Percentiles rank a stretch among this genome's conserved stretches.
These are phyloP conservation scores for Periconia sp. DNA, from an alignment of 2,329 filamentous ascomycete species.

Conservation along the genomic window DNA sequence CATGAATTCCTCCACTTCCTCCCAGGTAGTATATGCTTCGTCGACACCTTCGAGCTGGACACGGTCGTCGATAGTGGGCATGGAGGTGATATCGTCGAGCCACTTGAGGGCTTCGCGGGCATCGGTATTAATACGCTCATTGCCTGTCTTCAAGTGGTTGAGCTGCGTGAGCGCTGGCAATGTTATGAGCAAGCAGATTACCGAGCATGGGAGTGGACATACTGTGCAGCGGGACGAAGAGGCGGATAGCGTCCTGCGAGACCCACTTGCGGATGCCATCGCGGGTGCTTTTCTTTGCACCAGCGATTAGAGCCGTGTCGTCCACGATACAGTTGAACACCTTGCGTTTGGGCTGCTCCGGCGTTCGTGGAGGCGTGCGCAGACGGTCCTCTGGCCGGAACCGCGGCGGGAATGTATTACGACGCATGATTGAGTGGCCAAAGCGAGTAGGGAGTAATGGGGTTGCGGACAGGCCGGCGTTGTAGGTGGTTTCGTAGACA, in stretches of 20 bases:
- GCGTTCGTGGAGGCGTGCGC: conserved; percentile 34
- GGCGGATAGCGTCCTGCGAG: conserved; percentile 54
- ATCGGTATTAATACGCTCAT: conserved; percentile 51
- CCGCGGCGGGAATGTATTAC: conserved; percentile 37
- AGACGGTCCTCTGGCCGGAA: conserved; percentile 29
- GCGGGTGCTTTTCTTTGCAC: conserved; percentile 58
- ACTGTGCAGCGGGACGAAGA: conserved; percentile 60
- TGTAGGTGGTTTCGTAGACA: conserved; percentile 2
- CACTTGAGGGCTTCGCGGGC: conserved; percentile 57
- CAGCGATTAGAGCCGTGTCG: conserved; percentile 57
- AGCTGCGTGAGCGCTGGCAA: conserved; percentile 53
- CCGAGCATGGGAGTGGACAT: conserved; percentile 27
- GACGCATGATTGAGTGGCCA: conserved; percentile 33
- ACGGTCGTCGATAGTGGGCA: conserved; percentile 43
- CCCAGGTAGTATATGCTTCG: conserved; percentile 55
- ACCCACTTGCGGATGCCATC: conserved; percentile 61
- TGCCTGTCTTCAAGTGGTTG: conserved; percentile 50
- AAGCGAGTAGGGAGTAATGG: conserved; percentile 10
- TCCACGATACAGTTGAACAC: conserved; percentile 62
- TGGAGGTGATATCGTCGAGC: conserved; percentile 59
- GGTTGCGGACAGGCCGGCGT: neutral
- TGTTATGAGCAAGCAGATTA: conserved; percentile 23
- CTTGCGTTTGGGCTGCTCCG: conserved; percentile 49
- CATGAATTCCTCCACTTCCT: conserved; percentile 56
- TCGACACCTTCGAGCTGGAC: conserved; percentile 57